phyloP scores from a whole-genome alignment of 2,329 filamentous ascomycete species.

The Verticillium klebahnii region DNA sequence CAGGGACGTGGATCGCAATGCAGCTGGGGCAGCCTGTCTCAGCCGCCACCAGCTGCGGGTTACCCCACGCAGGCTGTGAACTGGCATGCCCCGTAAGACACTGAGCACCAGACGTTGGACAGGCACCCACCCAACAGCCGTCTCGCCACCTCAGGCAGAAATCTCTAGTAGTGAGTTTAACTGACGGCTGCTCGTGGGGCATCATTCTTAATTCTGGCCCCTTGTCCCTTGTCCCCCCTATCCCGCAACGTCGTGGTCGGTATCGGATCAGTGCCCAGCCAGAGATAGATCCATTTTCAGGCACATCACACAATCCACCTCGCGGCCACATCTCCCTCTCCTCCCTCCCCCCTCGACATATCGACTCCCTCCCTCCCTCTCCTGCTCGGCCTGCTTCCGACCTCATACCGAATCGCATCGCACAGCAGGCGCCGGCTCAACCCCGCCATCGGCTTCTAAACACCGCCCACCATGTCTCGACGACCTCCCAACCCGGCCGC shows the following conservation, averaged over 20 bases:
- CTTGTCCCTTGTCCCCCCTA: not conserved
- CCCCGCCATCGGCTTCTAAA: not conserved
- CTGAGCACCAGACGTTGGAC: no score
- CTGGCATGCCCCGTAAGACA: no score
- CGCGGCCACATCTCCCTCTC: not conserved
- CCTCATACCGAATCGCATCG: not conserved
- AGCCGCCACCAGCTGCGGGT: no score
- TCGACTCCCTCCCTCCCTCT: not conserved
- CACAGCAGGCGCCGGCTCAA: not conserved
- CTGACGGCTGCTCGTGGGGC: not conserved
- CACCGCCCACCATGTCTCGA: slow-evolving; percentile 62
- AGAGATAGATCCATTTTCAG: not conserved
- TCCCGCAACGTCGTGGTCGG: not conserved
- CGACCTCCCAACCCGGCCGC: slow-evolving; percentile 72
- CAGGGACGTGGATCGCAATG: no score
- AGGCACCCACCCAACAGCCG: not conserved
- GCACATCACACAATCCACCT: not conserved
- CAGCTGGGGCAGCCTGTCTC: no score
- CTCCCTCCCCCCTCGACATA: not conserved
- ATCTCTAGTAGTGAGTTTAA: not conserved
- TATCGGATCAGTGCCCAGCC: not conserved
- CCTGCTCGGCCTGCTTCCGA: not conserved
- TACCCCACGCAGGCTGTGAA: no score
- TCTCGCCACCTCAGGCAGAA: not conserved
- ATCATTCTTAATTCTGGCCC: not conserved